Percentiles rank a stretch among this genome's conserved stretches.
These are phyloP conservation scores for Vigna trinervia DNA, from an alignment of 306 rosid species.

Conservation along the genomic window DNA sequence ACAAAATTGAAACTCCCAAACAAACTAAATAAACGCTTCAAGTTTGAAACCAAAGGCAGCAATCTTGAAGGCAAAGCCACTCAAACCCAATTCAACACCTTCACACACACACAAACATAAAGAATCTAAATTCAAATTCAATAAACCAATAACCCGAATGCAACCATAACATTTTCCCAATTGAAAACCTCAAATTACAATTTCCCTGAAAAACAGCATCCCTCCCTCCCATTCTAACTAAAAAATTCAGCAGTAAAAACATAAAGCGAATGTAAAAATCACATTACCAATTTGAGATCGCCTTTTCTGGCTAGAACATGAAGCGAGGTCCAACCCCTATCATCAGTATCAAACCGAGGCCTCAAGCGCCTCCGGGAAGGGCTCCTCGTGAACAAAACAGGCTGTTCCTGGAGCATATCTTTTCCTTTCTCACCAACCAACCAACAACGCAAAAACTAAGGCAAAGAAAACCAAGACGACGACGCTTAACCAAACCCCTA, in stretches of 20 bases:
- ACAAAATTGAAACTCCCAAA: neutral
- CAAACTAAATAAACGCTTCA: neutral
- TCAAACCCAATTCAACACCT: conserved; percentile 13
- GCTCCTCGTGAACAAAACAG: conserved; percentile 50
- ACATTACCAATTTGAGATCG: conserved; percentile 66
- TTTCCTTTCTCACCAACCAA: neutral
- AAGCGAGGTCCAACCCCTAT: conserved; percentile 89
- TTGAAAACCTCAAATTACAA: neutral
- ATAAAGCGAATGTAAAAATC: neutral
- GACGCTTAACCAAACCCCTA: neutral
- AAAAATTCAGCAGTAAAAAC: conserved; percentile 3
- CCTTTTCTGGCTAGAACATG: conserved; percentile 85
- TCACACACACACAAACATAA: neutral
- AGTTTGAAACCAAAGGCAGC: neutral
- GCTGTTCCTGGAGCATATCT: conserved; percentile 53
- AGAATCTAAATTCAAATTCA: conserved; percentile 15
- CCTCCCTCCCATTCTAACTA: neutral
- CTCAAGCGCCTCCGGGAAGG: conserved; percentile 68
- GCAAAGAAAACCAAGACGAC: neutral
- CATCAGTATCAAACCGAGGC: conserved; percentile 64
- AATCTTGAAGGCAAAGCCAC: neutral
- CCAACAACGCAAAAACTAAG: neutral
- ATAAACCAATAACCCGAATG: neutral
- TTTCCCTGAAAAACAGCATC: neutral
- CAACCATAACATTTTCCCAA: neutral